These are phyloP conservation scores for Neofusicoccum cordaticola DNA, from an alignment of 2,329 filamentous ascomycete species.

Conservation along the genomic window DNA sequence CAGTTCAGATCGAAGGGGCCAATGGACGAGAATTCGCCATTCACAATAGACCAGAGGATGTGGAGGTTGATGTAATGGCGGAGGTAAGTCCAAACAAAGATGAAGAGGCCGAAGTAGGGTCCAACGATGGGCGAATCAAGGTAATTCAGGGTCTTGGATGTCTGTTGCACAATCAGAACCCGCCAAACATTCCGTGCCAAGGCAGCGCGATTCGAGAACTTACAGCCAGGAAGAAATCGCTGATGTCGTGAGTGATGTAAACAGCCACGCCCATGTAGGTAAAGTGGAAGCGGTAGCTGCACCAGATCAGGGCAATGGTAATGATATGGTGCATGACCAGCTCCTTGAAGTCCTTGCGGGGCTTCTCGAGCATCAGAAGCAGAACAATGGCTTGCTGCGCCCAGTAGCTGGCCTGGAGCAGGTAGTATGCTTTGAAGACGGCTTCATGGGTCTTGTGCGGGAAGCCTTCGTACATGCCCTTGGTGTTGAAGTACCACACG, in stretches of 20 bases:
- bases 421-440: constrained; percentile 90
- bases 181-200: neutral
- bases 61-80: constrained; percentile 80
- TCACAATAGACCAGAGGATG: constrained; percentile 73
- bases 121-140: constrained; percentile 73
- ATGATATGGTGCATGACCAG: constrained; percentile 89
- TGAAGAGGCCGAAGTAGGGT: constrained; percentile 82
- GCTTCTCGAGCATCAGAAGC: constrained; percentile 84
- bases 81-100: constrained; percentile 81
- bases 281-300: constrained; percentile 95
- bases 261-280: constrained; percentile 91
- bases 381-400: constrained; percentile 89
- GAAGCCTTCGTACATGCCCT: constrained; percentile 84
- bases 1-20: constrained; percentile 75
- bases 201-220: constrained; percentile 33
- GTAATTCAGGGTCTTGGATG: constrained; percentile 90
- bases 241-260: constrained; percentile 92
- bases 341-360: constrained; percentile 91
- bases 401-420: constrained; percentile 95
- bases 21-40: constrained; percentile 66
- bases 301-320: constrained; percentile 74
- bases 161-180: constrained; percentile 49
- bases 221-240: constrained; percentile 92
- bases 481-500: constrained; percentile 93
- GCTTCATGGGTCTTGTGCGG: constrained; percentile 79